A percentile compares a stretch with the other conserved stretches of the same genome.
Evolutionary conservation across 2,329 filamentous ascomycete species (phyloP).

Genomic region (Thelonectria rubi): DNA sequence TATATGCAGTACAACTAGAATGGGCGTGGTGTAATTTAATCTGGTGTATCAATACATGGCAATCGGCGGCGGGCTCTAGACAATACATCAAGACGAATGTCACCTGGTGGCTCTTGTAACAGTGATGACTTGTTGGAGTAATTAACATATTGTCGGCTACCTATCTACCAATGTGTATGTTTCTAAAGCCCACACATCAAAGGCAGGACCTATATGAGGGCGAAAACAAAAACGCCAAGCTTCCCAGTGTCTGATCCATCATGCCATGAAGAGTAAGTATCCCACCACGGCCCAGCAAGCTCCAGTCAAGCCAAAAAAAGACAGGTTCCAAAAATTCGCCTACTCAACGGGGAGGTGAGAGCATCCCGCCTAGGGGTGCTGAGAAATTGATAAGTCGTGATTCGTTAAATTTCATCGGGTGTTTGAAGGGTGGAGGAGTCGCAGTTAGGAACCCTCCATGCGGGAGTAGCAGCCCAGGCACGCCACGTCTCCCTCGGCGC

Average conservation of each 20-base stretch:
- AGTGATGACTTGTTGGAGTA: constrained; percentile 4
- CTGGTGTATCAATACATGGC: constrained; percentile 48
- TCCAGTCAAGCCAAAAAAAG: constrained; percentile 2
- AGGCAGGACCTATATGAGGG: constrained; percentile 19
- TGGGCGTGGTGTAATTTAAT: constrained; percentile 41
- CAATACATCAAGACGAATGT: constrained; percentile 32
- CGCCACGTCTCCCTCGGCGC: constrained; percentile 70
- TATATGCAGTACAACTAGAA: constrained; percentile 99
- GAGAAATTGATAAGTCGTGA: constrained; percentile 23
- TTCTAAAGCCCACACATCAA: constrained; percentile 15
- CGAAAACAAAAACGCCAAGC: constrained; percentile 31
- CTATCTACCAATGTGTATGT: constrained; percentile 35
- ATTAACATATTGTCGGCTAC: constrained; percentile 27
- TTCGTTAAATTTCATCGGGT: constrained; percentile 19
- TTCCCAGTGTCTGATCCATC: constrained; percentile 26
- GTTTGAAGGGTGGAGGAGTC: too few species aligned
- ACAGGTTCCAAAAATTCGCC: background rate
- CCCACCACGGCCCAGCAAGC: background rate
- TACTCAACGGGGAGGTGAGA: constrained; percentile 13
- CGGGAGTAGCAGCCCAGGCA: constrained; percentile 69
- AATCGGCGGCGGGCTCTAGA: constrained; percentile 40
- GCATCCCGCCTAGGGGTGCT: constrained; percentile 15
- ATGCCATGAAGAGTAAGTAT: constrained; percentile 19
- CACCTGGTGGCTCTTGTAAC: background rate
- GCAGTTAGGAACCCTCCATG: constrained; percentile 47